These are phyloP conservation scores for Hevea brasiliensis DNA, from an alignment of 345 rosid species.

Conservation along the genomic window DNA sequence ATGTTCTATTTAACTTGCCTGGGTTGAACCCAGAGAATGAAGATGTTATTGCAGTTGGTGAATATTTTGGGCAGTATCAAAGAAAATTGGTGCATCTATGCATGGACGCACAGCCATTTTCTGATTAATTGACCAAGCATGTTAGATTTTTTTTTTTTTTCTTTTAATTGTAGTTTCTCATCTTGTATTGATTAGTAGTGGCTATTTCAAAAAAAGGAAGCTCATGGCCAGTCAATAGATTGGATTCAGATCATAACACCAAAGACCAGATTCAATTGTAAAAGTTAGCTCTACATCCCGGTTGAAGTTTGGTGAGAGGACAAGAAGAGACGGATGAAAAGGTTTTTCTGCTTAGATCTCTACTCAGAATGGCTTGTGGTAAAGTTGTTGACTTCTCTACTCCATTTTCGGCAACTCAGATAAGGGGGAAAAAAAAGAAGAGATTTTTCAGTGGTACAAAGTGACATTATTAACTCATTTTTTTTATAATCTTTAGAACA, in stretches of 20 bases:
- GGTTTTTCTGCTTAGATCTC: not conserved
- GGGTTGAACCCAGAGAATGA: constrained; percentile 69
- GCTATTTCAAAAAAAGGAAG: not conserved
- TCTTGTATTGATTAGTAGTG: not conserved
- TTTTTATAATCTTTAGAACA: not conserved
- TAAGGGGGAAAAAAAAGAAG: too few species aligned
- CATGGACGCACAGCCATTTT: constrained; percentile 77
- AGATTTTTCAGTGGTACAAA: not conserved
- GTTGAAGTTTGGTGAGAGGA: not conserved
- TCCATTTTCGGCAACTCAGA: not conserved
- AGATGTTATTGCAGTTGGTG: constrained; percentile 76
- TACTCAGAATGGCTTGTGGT: not conserved
- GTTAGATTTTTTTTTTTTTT: too few species aligned
- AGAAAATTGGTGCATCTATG: constrained; percentile 88
- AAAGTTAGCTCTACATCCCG: not conserved
- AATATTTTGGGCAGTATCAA: constrained; percentile 85
- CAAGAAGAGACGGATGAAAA: not conserved
- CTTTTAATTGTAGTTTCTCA: too few species aligned
- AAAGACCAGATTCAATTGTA: not conserved
- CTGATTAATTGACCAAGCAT: constrained; percentile 42
- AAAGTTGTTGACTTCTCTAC: not conserved
- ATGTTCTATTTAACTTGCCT: constrained; percentile 41
- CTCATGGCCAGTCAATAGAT: not conserved
- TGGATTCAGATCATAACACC: not conserved
- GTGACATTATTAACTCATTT: not conserved